These are phyloP conservation scores for Candida nanaspora DNA, from an alignment of 805 yeast species.

Conservation along the genomic window DNA sequence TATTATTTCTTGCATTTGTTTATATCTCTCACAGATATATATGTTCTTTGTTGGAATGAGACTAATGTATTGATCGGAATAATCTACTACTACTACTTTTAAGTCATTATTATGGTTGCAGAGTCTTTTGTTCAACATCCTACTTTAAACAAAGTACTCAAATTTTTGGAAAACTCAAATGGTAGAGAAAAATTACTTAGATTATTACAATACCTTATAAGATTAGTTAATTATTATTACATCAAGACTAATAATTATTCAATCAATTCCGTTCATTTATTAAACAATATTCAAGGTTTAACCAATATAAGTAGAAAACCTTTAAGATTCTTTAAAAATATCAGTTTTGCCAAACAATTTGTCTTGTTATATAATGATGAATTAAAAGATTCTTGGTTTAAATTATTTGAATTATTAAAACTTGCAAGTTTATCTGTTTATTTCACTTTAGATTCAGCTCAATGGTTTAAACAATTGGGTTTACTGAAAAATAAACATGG, in stretches of 20 bases:
- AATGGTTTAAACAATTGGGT: slow-evolving; percentile 54
- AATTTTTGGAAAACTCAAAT: slow-evolving; percentile 53
- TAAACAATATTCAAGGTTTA: slow-evolving; percentile 52
- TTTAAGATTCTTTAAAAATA: slow-evolving; percentile 75
- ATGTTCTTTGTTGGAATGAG: too few species aligned
- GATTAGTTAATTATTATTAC: slow-evolving; percentile 62
- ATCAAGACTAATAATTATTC: slow-evolving; percentile 46
- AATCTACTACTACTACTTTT: too few species aligned
- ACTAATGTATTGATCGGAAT: too few species aligned
- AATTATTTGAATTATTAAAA: slow-evolving; percentile 45
- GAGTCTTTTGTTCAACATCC: slow-evolving; percentile 74
- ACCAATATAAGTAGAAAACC: slow-evolving; percentile 74
- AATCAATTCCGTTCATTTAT: slow-evolving; percentile 36
- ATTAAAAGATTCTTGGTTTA: slow-evolving; percentile 51
- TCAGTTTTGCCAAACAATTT: slow-evolving; percentile 65
- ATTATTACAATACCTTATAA: slow-evolving; percentile 69
- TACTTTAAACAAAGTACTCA: slow-evolving; percentile 50
- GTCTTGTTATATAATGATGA: slow-evolving; percentile 62
- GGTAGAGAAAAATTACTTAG: slow-evolving; percentile 82
- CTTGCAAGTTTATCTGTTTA: slow-evolving; percentile 59
- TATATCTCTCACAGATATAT: too few species aligned
- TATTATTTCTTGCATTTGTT: too few species aligned
- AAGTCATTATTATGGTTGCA: slow-evolving; percentile 3
- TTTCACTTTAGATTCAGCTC: slow-evolving; percentile 55
- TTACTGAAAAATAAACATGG: slow-evolving; percentile 32